Evolutionary conservation across 2,329 filamentous ascomycete species (phyloP).

Genomic region (Zasmidium cellare): DNA sequence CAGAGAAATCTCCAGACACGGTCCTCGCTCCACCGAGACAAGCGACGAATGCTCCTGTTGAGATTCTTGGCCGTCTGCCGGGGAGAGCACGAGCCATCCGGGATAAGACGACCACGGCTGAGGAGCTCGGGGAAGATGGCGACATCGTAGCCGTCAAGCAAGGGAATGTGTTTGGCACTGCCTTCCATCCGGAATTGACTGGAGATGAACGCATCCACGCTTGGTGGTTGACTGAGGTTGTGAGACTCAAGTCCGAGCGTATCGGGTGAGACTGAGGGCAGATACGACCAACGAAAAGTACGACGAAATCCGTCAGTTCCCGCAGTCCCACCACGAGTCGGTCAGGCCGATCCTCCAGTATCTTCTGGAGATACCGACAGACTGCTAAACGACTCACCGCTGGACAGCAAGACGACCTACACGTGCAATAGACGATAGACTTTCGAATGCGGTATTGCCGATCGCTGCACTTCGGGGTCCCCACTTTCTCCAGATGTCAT

Average conservation of each 20-base stretch:
- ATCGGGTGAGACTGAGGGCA: background rate
- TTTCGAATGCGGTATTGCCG: background rate
- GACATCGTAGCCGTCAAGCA: slow-evolving; percentile 89
- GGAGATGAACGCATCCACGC: slow-evolving; percentile 82
- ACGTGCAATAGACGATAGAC: background rate
- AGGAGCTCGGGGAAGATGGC: slow-evolving; percentile 53
- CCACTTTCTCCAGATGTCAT: background rate
- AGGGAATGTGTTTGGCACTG: slow-evolving; percentile 89
- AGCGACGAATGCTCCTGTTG: slow-evolving; percentile 52
- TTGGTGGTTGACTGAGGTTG: slow-evolving; percentile 84
- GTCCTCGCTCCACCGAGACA: slow-evolving; percentile 59
- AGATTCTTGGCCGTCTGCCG: slow-evolving; percentile 59
- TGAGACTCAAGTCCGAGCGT: slow-evolving; percentile 13
- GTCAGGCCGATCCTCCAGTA: background rate
- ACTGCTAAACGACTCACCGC: background rate
- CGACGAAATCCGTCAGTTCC: background rate
- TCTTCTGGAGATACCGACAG: background rate
- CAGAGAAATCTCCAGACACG: slow-evolving; percentile 43
- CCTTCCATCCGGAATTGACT: slow-evolving; percentile 94
- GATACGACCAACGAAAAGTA: background rate
- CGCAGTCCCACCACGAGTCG: background rate
- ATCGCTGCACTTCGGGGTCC: background rate
- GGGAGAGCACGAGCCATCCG: slow-evolving; percentile 52
- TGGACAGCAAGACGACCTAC: background rate
- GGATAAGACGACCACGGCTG: slow-evolving; percentile 48